Evolutionary conservation across 257 asterid species (phyloP).

Genomic region (Solanum lycopersicoides): DNA sequence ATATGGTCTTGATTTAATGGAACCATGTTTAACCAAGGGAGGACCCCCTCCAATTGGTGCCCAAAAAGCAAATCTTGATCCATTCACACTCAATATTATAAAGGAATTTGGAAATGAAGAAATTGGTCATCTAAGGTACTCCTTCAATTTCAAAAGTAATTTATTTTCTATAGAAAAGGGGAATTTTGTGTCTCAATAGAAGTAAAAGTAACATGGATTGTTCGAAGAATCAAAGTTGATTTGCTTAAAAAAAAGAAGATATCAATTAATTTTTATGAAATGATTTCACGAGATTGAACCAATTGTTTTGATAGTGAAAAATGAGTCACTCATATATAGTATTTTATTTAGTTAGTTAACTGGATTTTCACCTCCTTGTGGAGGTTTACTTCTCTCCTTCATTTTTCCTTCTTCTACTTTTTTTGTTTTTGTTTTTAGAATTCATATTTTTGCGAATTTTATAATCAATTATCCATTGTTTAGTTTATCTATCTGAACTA

Average conservation of each 20-base stretch:
- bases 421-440: background rate
- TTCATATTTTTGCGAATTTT: background rate
- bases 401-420: too few species aligned
- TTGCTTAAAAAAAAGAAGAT: too few species aligned
- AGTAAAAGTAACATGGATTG: too few species aligned
- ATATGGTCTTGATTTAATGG: slow-evolving; percentile 26
- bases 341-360: too few species aligned
- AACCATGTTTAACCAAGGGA: slow-evolving; percentile 20
- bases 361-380: too few species aligned
- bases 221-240: background rate
- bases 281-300: too few species aligned
- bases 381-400: background rate
- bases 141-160: background rate
- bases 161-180: background rate
- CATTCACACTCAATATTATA: background rate
- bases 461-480: background rate
- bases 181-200: background rate
- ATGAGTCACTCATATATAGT: too few species aligned
- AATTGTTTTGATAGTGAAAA: too few species aligned
- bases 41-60: slow-evolving; percentile 45
- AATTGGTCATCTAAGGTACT: slow-evolving; percentile 24
- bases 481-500: background rate
- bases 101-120: slow-evolving; percentile 28
- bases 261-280: background rate
- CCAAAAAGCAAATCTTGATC: slow-evolving; percentile 33